Conservation (phyloP, 1,284 basidiomycete species). For the Irpex rosettiformis region DNA sequence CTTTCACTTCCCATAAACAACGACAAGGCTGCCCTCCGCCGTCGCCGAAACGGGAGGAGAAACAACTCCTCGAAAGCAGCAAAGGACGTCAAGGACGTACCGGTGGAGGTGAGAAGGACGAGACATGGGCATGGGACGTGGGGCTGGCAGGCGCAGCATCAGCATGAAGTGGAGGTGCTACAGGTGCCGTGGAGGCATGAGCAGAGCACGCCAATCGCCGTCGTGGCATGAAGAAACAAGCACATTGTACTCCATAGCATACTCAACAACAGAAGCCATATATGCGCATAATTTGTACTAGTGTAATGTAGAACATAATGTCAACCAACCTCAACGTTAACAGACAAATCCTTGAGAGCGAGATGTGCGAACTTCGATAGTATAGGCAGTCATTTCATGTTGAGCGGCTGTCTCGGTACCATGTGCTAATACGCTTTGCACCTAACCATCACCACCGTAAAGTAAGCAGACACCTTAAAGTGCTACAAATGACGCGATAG, state of each 20-base stretch:
- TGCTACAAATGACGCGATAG: too few relatives aligned
- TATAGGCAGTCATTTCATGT: too few relatives aligned
- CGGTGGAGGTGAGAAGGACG: slow-evolving; percentile 20
- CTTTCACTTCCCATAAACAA: slow-evolving; percentile 6
- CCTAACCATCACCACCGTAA: too few relatives aligned
- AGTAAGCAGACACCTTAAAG: too few relatives aligned
- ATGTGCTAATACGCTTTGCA: too few relatives aligned
- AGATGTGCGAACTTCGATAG: too few relatives aligned
- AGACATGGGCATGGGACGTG: slow-evolving; percentile 24
- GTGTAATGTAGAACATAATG: not conserved
- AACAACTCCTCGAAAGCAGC: slow-evolving; percentile 15
- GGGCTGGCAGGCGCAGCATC: slow-evolving; percentile 13
- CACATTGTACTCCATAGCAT: not conserved
- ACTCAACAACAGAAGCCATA: not conserved
- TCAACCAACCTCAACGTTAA: too few relatives aligned
- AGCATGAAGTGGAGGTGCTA: not conserved
- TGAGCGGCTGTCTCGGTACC: too few relatives aligned
- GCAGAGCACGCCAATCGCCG: not conserved
- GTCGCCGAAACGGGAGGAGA: slow-evolving; percentile 23
- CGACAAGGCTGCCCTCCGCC: slow-evolving; percentile 10
- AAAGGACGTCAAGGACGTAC: slow-evolving; percentile 16
- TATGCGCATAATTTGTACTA: not conserved
- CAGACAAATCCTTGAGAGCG: too few relatives aligned
- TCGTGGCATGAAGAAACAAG: slow-evolving; percentile 8
- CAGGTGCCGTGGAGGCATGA: slow-evolving; percentile 12